phyloP scores from a whole-genome alignment of 305 asterid genomes.

The Galium porrigens region DNA sequence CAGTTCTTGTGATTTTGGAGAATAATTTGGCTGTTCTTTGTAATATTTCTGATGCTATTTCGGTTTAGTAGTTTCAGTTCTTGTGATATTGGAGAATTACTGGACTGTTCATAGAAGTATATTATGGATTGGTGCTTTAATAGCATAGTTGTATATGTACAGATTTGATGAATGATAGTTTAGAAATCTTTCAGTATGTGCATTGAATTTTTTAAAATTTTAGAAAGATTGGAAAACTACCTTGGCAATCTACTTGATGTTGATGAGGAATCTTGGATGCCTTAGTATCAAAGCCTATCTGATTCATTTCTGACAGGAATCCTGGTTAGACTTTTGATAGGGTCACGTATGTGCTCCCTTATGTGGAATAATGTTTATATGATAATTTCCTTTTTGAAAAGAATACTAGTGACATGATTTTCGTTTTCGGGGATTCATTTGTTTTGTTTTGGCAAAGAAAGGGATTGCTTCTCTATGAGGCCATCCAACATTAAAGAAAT shows the following conservation, averaged over 20 bases:
- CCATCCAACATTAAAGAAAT: slow-evolving; percentile 43
- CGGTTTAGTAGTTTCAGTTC: background rate
- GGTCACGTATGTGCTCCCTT: slow-evolving; percentile 13
- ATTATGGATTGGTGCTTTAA: too few relatives aligned
- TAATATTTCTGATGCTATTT: background rate
- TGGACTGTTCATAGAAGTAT: background rate
- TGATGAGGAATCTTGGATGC: background rate
- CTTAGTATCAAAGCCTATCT: background rate
- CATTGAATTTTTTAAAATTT: background rate
- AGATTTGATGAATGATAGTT: background rate
- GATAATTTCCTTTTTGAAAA: background rate
- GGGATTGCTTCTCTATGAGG: slow-evolving; percentile 43
- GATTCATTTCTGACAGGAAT: slow-evolving; percentile 17
- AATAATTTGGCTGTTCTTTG: background rate
- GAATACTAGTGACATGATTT: background rate
- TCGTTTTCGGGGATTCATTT: background rate
- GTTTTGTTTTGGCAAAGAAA: slow-evolving; percentile 32
- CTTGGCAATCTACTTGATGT: background rate
- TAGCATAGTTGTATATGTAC: too few relatives aligned
- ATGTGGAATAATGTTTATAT: background rate
- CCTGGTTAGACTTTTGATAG: slow-evolving; percentile 20
- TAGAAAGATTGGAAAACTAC: background rate
- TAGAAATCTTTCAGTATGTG: background rate
- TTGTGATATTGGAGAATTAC: background rate
- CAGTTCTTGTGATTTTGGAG: background rate